Conservation (phyloP, 1,284 basidiomycete genomes). For the Ganoderma sp. region DNA sequence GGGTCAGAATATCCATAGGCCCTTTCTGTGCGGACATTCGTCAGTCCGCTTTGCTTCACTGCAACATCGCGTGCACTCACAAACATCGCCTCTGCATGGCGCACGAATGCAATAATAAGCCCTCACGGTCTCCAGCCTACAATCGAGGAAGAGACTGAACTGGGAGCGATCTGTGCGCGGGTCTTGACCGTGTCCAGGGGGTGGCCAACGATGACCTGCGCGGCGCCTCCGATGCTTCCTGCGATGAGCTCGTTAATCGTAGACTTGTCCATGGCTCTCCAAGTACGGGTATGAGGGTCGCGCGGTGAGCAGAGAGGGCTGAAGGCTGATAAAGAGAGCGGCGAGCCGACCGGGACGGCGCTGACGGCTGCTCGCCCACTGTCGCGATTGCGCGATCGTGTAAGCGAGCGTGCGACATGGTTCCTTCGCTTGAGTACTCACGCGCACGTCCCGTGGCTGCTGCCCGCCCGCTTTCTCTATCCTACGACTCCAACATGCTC, state of each 20-base stretch:
- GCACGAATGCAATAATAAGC: constrained; percentile 14
- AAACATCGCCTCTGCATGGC: constrained; percentile 73
- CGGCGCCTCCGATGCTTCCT: constrained; percentile 79
- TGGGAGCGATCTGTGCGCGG: constrained; percentile 78
- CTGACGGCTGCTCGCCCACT: not conserved
- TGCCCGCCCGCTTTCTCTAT: not conserved
- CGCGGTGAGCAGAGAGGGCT: not conserved
- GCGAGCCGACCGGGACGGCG: not conserved
- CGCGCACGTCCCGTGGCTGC: not conserved
- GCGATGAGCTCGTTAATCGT: constrained; percentile 79
- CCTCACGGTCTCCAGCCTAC: not conserved
- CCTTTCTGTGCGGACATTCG: constrained; percentile 69
- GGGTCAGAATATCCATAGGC: constrained; percentile 85
- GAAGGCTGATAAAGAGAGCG: not conserved
- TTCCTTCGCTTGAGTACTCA: not conserved
- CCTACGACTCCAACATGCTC: not conserved
- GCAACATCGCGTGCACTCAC: constrained; percentile 52
- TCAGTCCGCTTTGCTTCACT: not conserved
- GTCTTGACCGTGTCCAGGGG: constrained; percentile 90
- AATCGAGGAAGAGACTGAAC: constrained; percentile 45
- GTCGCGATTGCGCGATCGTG: constrained; percentile 9
- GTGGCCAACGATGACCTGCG: constrained; percentile 86
- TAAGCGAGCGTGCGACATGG: constrained; percentile 7
- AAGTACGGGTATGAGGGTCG: not conserved
- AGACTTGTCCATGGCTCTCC: constrained; percentile 39